Conservation (phyloP, 352 stramenopile genomes). For the Pythium rishiriense region DNA sequence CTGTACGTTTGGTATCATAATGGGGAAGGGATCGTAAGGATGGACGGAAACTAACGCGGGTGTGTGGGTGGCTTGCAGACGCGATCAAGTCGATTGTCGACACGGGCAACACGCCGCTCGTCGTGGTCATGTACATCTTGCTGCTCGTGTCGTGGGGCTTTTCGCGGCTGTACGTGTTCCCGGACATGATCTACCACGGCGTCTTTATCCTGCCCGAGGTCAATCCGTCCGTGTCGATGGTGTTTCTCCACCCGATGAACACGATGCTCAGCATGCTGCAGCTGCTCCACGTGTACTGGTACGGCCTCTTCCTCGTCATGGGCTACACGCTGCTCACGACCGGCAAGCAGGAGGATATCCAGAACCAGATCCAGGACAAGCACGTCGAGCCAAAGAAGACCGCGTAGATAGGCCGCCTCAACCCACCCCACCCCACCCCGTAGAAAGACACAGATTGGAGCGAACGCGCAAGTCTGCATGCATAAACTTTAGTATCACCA, state of each 20-base stretch:
- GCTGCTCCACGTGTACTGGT: constrained; percentile 47
- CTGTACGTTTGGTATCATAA: constrained; percentile 33
- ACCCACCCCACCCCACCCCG: neutral
- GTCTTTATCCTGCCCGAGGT: constrained; percentile 29
- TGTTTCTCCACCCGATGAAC: constrained; percentile 38
- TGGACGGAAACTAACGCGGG: neutral
- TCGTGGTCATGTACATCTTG: constrained; percentile 35
- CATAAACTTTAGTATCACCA: neutral
- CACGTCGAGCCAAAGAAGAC: neutral
- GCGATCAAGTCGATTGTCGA: constrained; percentile 72
- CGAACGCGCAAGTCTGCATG: neutral
- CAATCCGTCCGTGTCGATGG: constrained; percentile 31
- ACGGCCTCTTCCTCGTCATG: constrained; percentile 45
- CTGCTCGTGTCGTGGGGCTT: constrained; percentile 42
- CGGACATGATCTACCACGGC: constrained; percentile 40
- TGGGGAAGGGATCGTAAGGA: too few species aligned
- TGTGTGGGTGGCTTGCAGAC: constrained; percentile 20
- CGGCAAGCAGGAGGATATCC: constrained; percentile 44
- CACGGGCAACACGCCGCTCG: constrained; percentile 36
- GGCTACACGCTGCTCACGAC: constrained; percentile 43
- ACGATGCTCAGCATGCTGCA: constrained; percentile 44
- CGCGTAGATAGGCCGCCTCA: neutral
- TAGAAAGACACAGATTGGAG: neutral
- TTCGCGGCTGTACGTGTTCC: constrained; percentile 41
- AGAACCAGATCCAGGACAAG: constrained; percentile 32